A percentile compares a stretch with the other conserved stretches of the same genome.
These are phyloP conservation scores for Aspergillus proliferans DNA, from an alignment of 2,329 filamentous ascomycete species.

Conservation along the genomic window DNA sequence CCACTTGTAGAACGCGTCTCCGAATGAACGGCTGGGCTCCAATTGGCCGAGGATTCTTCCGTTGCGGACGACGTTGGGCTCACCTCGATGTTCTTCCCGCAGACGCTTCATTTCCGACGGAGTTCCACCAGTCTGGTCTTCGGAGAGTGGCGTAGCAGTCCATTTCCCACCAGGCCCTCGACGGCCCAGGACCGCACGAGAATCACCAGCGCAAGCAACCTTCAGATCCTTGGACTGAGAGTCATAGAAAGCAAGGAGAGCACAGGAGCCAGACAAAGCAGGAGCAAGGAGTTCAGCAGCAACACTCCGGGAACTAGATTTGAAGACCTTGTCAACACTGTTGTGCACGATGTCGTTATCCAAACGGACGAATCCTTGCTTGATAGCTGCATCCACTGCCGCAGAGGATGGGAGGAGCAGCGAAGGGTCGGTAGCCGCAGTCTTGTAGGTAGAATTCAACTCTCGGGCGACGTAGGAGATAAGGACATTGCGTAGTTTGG, in stretches of 20 bases:
- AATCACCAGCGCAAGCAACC: slow-evolving; percentile 95
- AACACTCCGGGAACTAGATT: slow-evolving; percentile 79
- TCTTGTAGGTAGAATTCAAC: slow-evolving; percentile 84
- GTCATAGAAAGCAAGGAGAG: slow-evolving; percentile 93
- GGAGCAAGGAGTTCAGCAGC: slow-evolving; percentile 89
- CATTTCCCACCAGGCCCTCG: slow-evolving; percentile 75
- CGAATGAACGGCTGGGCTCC: slow-evolving; percentile 90
- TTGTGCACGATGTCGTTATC: slow-evolving; percentile 94
- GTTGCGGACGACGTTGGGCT: slow-evolving; percentile 79
- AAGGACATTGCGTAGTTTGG: slow-evolving; percentile 84
- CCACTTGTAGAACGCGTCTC: slow-evolving; percentile 97
- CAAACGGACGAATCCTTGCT: slow-evolving; percentile 78
- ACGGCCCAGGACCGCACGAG: slow-evolving; percentile 85
- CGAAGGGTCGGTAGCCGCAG: slow-evolving; percentile 53
- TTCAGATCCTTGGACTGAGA: slow-evolving; percentile 76
- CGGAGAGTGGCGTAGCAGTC: slow-evolving; percentile 81
- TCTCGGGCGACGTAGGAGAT: slow-evolving; percentile 91
- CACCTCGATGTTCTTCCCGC: slow-evolving; percentile 78
- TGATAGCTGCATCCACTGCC: slow-evolving; percentile 84
- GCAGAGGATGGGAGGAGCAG: slow-evolving; percentile 65
- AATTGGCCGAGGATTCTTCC: slow-evolving; percentile 87
- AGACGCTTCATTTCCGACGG: slow-evolving; percentile 76
- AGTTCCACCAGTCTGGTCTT: slow-evolving; percentile 90
- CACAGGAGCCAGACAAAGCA: slow-evolving; percentile 93
- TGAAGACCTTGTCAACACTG: slow-evolving; percentile 84